Percentiles rank a stretch among this genome's conserved stretches.
Conservation (phyloP, 2,329 filamentous ascomycete species). For the Moelleriella libera region DNA sequence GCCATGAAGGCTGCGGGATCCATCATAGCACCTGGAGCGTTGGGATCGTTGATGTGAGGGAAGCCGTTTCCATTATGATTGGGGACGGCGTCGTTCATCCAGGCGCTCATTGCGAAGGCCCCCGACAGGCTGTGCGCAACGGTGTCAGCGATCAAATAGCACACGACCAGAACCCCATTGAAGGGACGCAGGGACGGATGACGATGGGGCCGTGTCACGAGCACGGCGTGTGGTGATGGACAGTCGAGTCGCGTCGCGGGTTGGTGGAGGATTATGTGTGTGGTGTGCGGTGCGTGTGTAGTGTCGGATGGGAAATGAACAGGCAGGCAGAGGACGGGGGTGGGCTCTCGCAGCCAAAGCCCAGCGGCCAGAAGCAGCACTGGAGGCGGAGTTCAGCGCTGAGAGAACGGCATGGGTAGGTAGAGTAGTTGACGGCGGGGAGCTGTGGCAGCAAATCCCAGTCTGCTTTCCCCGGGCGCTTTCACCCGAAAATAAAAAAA, state of each 20-base stretch:
- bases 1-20: conserved; percentile 51
- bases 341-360: conserved; percentile 1
- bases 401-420: neutral
- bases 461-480: neutral
- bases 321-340: conserved; percentile 3
- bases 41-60: conserved; percentile 49
- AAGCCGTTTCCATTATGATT: conserved; percentile 60
- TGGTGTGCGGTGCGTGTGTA: conserved; percentile 6
- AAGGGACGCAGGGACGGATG: conserved; percentile 21
- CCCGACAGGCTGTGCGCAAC: conserved; percentile 26
- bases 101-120: conserved; percentile 51
- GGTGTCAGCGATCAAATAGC: conserved; percentile 30
- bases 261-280: conserved; percentile 21
- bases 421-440: neutral
- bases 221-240: conserved; percentile 21
- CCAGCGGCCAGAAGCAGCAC: neutral
- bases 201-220: conserved; percentile 34
- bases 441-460: neutral
- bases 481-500: too few species aligned
- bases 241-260: conserved; percentile 26
- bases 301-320: conserved; percentile 17
- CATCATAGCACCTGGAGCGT: conserved; percentile 44
- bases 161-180: conserved; percentile 25
- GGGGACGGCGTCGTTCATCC: conserved; percentile 57
- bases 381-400: conserved; percentile 1